Percentiles rank a stretch among this genome's conserved stretches.
These are phyloP conservation scores for Solanum aculeatissimum DNA, from an alignment of 305 asterid genomes.

Conservation along the genomic window DNA sequence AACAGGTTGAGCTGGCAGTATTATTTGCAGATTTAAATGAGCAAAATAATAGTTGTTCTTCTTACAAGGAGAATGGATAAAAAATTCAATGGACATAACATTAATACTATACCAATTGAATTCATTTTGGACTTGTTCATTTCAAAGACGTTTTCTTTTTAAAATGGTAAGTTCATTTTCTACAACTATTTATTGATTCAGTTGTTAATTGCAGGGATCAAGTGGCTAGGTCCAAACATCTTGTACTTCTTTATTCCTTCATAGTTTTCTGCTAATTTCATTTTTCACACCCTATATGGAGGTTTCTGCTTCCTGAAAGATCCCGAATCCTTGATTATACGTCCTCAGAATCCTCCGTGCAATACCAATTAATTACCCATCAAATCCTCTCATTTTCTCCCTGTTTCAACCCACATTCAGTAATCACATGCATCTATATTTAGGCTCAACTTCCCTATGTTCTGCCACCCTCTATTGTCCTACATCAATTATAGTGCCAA, in stretches of 20 bases:
- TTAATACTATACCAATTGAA: neutral
- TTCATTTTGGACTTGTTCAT: neutral
- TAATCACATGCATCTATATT: neutral
- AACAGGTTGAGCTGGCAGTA: neutral
- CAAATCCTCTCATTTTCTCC: neutral
- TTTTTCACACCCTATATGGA: neutral
- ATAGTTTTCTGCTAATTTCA: neutral
- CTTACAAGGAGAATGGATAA: neutral
- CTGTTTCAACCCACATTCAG: neutral
- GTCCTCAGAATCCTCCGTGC: neutral
- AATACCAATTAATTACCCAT: neutral
- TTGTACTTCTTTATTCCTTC: neutral
- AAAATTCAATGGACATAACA: neutral
- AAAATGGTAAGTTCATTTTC: neutral
- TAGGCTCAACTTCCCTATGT: neutral
- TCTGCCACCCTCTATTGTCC: neutral
- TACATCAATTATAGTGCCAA: neutral
- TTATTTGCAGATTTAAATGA: neutral
- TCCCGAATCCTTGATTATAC: neutral
- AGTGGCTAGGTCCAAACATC: neutral
- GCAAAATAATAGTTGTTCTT: neutral
- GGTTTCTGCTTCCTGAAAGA: neutral
- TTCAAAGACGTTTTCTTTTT: neutral
- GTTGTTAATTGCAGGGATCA: neutral
- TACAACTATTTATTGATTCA: neutral